A percentile compares a stretch with the other conserved stretches of the same genome.
Conservation (phyloP, 306 rosid species). For the Pterocarpus santalinus region DNA sequence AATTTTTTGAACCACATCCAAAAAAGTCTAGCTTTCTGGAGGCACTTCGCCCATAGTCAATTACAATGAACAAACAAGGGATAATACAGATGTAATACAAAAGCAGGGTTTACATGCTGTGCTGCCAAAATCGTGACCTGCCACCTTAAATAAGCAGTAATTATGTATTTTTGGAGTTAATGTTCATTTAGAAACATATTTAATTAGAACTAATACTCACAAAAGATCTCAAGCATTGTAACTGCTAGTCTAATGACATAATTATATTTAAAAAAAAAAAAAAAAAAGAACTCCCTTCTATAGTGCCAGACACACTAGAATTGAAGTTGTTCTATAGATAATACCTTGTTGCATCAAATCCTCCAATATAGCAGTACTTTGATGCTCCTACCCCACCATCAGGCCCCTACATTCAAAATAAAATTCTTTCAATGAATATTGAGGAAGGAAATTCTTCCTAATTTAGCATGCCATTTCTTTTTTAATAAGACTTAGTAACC, state of each 20-base stretch:
- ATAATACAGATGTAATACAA: neutral
- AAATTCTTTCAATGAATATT: conserved; percentile 38
- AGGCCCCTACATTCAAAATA: conserved; percentile 76
- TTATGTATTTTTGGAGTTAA: neutral
- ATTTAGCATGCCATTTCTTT: conserved; percentile 19
- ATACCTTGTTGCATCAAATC: conserved; percentile 97
- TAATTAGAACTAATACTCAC: conserved; percentile 4
- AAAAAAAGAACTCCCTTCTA: neutral
- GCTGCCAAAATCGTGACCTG: conserved; percentile 6
- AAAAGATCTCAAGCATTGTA: conserved; percentile 16
- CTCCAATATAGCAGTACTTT: conserved; percentile 92
- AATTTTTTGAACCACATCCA: neutral
- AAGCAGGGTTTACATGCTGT: conserved; percentile 4
- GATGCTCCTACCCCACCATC: conserved; percentile 96
- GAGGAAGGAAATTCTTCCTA: neutral
- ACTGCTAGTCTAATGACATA: neutral
- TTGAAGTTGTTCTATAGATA: conserved; percentile 31
- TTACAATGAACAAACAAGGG: neutral
- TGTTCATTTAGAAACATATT: conserved; percentile 5
- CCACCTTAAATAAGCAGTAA: conserved; percentile 20
- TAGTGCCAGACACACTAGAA: neutral
- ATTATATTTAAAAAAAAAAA: neutral
- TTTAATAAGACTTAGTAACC: conserved; percentile 42
- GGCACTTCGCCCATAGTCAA: neutral
- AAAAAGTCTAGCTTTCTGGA: neutral